Conservation (phyloP, 2,329 filamentous ascomycete species). For the Fusarium fujikuroi region DNA sequence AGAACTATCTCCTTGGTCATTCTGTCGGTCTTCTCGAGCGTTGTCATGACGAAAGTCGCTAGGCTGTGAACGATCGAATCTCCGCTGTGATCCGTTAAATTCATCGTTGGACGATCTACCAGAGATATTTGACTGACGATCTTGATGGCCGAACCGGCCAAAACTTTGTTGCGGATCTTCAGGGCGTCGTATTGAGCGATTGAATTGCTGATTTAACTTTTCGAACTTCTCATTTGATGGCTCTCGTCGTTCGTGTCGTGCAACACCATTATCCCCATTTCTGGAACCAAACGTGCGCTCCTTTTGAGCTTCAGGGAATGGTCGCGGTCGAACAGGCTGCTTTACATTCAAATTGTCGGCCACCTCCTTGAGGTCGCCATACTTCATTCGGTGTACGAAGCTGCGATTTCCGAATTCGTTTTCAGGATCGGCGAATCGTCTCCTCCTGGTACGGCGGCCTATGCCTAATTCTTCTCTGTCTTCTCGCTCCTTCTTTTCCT, state of each 20-base stretch:
- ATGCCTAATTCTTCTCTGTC: slow-evolving; percentile 49
- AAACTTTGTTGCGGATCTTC: slow-evolving; percentile 1
- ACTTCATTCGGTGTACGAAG: slow-evolving; percentile 64
- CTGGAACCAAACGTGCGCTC: slow-evolving; percentile 12
- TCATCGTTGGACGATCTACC: background rate
- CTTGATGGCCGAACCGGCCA: background rate
- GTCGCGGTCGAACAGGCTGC: slow-evolving; percentile 42
- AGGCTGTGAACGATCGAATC: slow-evolving; percentile 10
- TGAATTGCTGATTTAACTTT: background rate
- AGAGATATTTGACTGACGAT: slow-evolving; percentile 2
- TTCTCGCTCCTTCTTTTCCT: slow-evolving; percentile 51
- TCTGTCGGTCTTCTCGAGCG: slow-evolving; percentile 18
- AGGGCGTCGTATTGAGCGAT: background rate
- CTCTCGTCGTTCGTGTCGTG: background rate
- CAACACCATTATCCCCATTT: background rate
- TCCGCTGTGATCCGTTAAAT: slow-evolving; percentile 12
- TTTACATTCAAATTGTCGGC: slow-evolving; percentile 41
- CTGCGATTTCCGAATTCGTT: slow-evolving; percentile 65
- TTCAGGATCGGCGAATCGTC: slow-evolving; percentile 63
- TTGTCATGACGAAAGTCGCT: slow-evolving; percentile 16
- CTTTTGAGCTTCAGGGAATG: slow-evolving; percentile 29
- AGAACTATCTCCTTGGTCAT: background rate
- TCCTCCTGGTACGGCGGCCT: slow-evolving; percentile 57
- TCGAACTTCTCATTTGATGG: background rate
- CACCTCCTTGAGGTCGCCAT: slow-evolving; percentile 51